Evolutionary conservation across 345 rosid genomes (phyloP).

Genomic region (Cochlearia excelsa): DNA sequence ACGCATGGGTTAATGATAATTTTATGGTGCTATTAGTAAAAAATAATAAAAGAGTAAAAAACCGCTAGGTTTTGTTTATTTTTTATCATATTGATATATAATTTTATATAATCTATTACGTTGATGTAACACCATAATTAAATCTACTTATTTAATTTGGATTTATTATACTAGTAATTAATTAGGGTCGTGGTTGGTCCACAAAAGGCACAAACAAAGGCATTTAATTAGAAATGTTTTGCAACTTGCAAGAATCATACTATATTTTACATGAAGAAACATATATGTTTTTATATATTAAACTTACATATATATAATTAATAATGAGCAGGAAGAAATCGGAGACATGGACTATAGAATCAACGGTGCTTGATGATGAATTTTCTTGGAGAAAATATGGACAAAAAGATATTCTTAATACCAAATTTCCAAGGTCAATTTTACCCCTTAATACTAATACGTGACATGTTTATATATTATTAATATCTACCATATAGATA

Average conservation of each 20-base stretch:
- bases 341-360: constrained; percentile 38
- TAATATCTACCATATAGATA: constrained; percentile 18
- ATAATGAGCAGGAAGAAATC: constrained; percentile 48
- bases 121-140: no score
- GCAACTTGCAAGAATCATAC: neutral
- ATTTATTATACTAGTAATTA: no score
- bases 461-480: constrained; percentile 19
- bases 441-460: neutral
- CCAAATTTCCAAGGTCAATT: constrained; percentile 63
- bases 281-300: no score
- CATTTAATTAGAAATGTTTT: no score
- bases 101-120: neutral
- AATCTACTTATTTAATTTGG: no score
- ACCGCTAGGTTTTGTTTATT: neutral
- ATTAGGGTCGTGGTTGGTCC: no score
- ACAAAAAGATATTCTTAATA: constrained; percentile 68
- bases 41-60: no score
- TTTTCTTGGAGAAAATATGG: constrained; percentile 92
- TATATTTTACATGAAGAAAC: no score
- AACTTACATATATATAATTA: neutral
- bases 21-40: constrained; percentile 1
- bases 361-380: constrained; percentile 47
- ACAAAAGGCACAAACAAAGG: no score
- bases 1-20: neutral
- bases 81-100: neutral